A percentile compares a stretch with the other conserved stretches of the same genome.
Evolutionary conservation across 2,329 filamentous ascomycete genomes (phyloP).

Genomic region (Didymella exigua): DNA sequence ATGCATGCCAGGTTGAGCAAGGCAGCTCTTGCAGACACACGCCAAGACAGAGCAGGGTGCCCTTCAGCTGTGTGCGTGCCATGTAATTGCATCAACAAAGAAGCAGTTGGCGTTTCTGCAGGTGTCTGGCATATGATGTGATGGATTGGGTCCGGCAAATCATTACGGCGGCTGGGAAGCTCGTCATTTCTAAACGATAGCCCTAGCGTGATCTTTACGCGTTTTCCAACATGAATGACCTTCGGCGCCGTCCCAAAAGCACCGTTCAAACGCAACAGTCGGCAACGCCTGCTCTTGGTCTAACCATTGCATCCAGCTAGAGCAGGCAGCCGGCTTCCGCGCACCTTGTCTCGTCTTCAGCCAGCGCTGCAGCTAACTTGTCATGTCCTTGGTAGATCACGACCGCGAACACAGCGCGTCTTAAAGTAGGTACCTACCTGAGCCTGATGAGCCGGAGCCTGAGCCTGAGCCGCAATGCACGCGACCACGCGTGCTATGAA

Average conservation of each 20-base stretch:
- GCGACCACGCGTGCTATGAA: slow-evolving; percentile 38
- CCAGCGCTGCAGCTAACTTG: slow-evolving; percentile 20
- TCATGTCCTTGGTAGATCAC: slow-evolving; percentile 36
- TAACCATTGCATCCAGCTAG: slow-evolving; percentile 37
- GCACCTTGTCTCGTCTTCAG: slow-evolving; percentile 24
- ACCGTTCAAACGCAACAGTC: slow-evolving; percentile 29
- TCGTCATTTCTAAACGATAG: slow-evolving; percentile 28
- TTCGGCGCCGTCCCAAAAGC: slow-evolving; percentile 25
- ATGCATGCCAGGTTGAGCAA: slow-evolving; percentile 28
- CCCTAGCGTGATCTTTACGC: slow-evolving; percentile 35
- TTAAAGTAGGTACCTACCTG: too few species aligned
- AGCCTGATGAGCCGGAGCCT: too few species aligned
- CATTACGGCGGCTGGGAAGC: slow-evolving; percentile 35
- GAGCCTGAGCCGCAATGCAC: slow-evolving; percentile 37
- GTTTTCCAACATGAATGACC: slow-evolving; percentile 22
- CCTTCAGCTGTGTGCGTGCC: slow-evolving; percentile 19
- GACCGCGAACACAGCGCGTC: slow-evolving; percentile 41
- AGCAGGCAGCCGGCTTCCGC: slow-evolving; percentile 35
- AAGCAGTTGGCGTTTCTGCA: slow-evolving; percentile 30
- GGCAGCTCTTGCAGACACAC: slow-evolving; percentile 19
- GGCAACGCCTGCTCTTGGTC: slow-evolving; percentile 32
- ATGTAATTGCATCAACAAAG: slow-evolving; percentile 19
- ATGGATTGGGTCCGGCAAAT: slow-evolving; percentile 27
- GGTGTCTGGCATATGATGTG: slow-evolving; percentile 23
- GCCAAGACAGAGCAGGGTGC: slow-evolving; percentile 11